Conservation (phyloP, 768 basidiomycete genomes). For the Auricularia heimuer region DNA sequence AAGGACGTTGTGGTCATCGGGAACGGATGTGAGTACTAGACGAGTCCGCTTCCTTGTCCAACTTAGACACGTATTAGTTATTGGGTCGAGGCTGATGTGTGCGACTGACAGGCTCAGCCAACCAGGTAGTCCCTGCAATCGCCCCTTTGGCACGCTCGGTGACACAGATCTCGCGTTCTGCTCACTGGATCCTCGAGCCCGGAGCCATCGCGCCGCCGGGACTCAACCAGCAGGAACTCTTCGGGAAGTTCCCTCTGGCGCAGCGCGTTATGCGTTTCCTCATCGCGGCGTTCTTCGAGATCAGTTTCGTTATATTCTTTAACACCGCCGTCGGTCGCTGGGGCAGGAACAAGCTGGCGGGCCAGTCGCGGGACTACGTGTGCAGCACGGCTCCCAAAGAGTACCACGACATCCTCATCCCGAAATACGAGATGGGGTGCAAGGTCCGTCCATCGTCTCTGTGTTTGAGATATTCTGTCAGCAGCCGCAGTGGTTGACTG, state of each 20-base stretch:
- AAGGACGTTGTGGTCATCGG: slow-evolving; percentile 18
- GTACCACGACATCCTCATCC: slow-evolving; percentile 13
- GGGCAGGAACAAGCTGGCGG: not conserved
- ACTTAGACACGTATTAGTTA: too few species aligned
- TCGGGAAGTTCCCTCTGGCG: slow-evolving; percentile 10
- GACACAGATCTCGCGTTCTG: slow-evolving; percentile 14
- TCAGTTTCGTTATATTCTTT: not conserved
- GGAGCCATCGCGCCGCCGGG: slow-evolving; percentile 1
- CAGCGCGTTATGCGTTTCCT: not conserved
- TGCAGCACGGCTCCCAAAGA: slow-evolving; percentile 11
- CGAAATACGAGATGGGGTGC: slow-evolving; percentile 15
- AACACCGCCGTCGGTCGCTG: slow-evolving; percentile 1
- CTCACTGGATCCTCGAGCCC: slow-evolving; percentile 12
- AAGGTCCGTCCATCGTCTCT: slow-evolving; percentile 4
- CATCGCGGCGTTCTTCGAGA: not conserved
- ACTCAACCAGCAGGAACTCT: not conserved
- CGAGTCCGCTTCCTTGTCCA: too few species aligned
- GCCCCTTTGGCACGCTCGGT: slow-evolving; percentile 7
- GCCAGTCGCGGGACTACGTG: slow-evolving; percentile 5
- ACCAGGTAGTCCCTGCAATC: slow-evolving; percentile 14
- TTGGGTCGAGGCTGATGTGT: too few species aligned
- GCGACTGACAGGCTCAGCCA: slow-evolving; percentile 7
- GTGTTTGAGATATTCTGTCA: too few species aligned
- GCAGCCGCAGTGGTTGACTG: too few species aligned
- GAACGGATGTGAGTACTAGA: slow-evolving; percentile 14